Percentiles rank a stretch among this genome's conserved stretches.
Evolutionary conservation across 2,329 filamentous ascomycete species (phyloP).

Genomic region (Colletotrichum eremochloae): DNA sequence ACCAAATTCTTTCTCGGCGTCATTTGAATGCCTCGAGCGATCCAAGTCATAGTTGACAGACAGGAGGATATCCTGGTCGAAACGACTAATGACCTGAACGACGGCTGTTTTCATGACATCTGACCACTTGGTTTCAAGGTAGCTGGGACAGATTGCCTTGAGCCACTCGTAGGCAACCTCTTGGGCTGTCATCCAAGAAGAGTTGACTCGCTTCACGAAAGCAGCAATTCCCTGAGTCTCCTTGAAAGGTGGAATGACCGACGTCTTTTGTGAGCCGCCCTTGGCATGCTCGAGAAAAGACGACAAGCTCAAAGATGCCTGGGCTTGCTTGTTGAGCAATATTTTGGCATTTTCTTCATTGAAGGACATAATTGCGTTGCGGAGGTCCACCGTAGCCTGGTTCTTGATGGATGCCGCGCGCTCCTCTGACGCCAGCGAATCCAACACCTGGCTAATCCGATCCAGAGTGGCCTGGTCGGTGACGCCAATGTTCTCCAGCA

Average conservation of each 20-base stretch:
- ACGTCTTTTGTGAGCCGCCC: slow-evolving; percentile 63
- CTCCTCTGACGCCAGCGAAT: slow-evolving; percentile 65
- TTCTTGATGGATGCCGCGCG: slow-evolving; percentile 63
- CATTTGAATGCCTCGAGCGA: slow-evolving; percentile 16
- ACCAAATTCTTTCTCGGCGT: slow-evolving; percentile 12
- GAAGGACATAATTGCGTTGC: slow-evolving; percentile 62
- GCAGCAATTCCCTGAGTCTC: slow-evolving; percentile 64
- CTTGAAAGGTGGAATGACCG: slow-evolving; percentile 63
- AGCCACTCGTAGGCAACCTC: slow-evolving; percentile 73
- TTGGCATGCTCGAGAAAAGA: slow-evolving; percentile 76
- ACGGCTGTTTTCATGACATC: slow-evolving; percentile 69
- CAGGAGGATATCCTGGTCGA: slow-evolving; percentile 66
- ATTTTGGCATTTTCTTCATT: slow-evolving; percentile 67
- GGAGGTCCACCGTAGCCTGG: slow-evolving; percentile 63
- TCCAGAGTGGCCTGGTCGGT: slow-evolving; percentile 62
- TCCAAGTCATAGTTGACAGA: slow-evolving; percentile 59
- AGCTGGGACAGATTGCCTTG: slow-evolving; percentile 62
- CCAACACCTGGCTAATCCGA: slow-evolving; percentile 63
- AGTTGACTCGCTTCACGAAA: slow-evolving; percentile 65
- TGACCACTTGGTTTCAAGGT: slow-evolving; percentile 69
- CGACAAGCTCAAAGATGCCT: slow-evolving; percentile 66
- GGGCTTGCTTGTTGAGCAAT: slow-evolving; percentile 66
- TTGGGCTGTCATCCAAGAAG: slow-evolving; percentile 65
- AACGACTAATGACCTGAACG: slow-evolving; percentile 67
- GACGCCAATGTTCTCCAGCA: slow-evolving; percentile 68